Evolutionary conservation across 2,329 filamentous ascomycete species (phyloP), one percentile per base, ranked within the genome.

Genomic region (Ceratocystis ficicola): DNA sequence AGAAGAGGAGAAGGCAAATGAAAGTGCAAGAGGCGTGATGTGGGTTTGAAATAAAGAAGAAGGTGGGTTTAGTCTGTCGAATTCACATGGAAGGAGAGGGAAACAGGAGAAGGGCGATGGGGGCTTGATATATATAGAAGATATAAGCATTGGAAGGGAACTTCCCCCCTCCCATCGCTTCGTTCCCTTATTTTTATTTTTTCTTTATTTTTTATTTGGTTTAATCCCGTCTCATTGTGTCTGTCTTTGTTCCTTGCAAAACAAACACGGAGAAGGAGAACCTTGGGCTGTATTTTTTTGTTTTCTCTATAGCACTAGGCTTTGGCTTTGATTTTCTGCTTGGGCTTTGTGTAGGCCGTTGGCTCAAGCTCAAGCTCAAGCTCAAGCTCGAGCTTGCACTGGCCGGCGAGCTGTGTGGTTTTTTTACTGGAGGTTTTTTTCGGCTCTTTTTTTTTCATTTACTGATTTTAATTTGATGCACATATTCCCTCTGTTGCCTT

Each of bases 141-240:
- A 52, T 52, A 65, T 59, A 50, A 28, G 28, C 30, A 59, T 44
- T 28, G 15, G 28, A 28, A 57, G 52, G 52, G 52, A 57, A 41
- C 36, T 41, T 41, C 15, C 36, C 12, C 36, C 7, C 28, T 8
- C 50, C 52, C 22, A 32, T 57, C 28, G 17, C 25, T 28, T 30
- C 10, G 52, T 57, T 57, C 52, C 52, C 52, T 57, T 57, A 7
- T 57, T 32, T 32, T n/a, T 30, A 12, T 22, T 55, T 55, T 55
- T 55, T 55, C 8, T 55, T 15, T 55, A 20, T 25, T 55, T 25
- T 15, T 55, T 15, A 6, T n/a, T 57, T n/a, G 15, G 28, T 57
- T 57, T 57, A 57, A 57, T 57, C 12, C 52, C 52, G 52, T 57
- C 52, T 32, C 52, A 57, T 57, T 57, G 52, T 57, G 52, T 57